Evolutionary conservation across 106 monocot species (phyloP).

Genomic region (Acanthochlamys bracteata): DNA sequence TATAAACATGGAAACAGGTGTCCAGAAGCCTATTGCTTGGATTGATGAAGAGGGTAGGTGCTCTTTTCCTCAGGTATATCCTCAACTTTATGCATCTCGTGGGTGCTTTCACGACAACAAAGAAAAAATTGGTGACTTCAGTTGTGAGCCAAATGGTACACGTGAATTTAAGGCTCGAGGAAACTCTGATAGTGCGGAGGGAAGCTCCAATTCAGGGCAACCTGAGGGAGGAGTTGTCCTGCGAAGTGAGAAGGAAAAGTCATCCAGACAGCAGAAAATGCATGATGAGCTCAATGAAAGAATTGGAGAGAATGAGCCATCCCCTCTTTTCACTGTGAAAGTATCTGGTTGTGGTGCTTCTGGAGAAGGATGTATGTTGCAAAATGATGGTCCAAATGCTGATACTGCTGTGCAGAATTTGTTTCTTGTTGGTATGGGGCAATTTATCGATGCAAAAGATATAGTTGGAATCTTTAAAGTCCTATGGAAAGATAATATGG

Average conservation of each 20-base stretch:
- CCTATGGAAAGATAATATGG: slow-evolving; percentile 28
- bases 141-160: slow-evolving; percentile 24
- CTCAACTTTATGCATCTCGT: slow-evolving; percentile 19
- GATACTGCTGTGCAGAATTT: slow-evolving; percentile 44
- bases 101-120: slow-evolving; percentile 2
- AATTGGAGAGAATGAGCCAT: slow-evolving; percentile 66
- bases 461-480: slow-evolving; percentile 52
- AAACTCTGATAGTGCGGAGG: slow-evolving; percentile 28
- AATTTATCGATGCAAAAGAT: slow-evolving; percentile 44
- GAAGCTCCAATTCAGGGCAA: slow-evolving; percentile 60
- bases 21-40: slow-evolving; percentile 47
- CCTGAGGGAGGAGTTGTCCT: slow-evolving; percentile 15
- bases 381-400: slow-evolving; percentile 8
- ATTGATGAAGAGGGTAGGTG: slow-evolving; percentile 33
- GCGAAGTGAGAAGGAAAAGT: slow-evolving; percentile 17
- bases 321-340: slow-evolving; percentile 12
- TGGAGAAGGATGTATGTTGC: slow-evolving; percentile 12
- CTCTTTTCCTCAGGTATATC: slow-evolving; percentile 29
- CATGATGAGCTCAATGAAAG: slow-evolving; percentile 26
- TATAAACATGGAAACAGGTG: slow-evolving; percentile 36
- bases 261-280: neutral
- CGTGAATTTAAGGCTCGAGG: slow-evolving; percentile 15
- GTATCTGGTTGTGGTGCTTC: neutral
- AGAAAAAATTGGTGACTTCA: slow-evolving; percentile 12
- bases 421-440: slow-evolving; percentile 55